Evolutionary conservation across 2,329 filamentous ascomycete species (phyloP).

Genomic region (Microsporum canis): DNA sequence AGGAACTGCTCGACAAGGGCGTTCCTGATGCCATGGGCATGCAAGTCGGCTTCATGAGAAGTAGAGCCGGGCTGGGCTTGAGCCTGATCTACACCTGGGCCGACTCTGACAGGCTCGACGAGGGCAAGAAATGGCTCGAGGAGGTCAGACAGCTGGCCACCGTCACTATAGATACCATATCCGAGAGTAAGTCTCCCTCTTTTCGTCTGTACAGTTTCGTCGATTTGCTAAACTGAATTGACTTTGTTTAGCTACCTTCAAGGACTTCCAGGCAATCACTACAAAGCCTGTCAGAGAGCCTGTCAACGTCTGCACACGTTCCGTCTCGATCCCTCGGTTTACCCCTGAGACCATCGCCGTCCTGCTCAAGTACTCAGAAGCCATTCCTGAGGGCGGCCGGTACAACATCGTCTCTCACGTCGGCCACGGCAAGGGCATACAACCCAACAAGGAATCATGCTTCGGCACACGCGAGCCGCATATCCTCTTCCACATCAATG

Average conservation of each 20-base stretch:
- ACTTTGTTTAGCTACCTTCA: not conserved
- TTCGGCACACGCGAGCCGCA: not conserved
- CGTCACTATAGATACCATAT: not conserved
- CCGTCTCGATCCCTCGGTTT: not conserved
- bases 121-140: not conserved
- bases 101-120: not conserved
- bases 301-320: not conserved
- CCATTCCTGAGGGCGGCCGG: not conserved
- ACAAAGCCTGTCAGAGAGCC: not conserved
- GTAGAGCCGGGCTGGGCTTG: not conserved
- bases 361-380: not conserved
- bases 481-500: slow-evolving; percentile 1
- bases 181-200: not conserved
- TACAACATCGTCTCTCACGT: not conserved
- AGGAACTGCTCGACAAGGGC: not conserved
- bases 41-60: not conserved
- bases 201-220: not conserved
- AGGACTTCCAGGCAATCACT: not conserved
- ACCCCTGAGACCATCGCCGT: not conserved
- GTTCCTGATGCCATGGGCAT: not conserved
- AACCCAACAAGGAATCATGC: not conserved
- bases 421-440: not conserved
- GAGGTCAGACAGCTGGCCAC: not conserved
- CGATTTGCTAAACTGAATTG: not conserved
- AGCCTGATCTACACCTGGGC: not conserved